Percentiles rank a stretch among this genome's conserved stretches.
Evolutionary conservation across 73 alveolate genomes (phyloP).

Genomic region (Stentor roeselii): DNA sequence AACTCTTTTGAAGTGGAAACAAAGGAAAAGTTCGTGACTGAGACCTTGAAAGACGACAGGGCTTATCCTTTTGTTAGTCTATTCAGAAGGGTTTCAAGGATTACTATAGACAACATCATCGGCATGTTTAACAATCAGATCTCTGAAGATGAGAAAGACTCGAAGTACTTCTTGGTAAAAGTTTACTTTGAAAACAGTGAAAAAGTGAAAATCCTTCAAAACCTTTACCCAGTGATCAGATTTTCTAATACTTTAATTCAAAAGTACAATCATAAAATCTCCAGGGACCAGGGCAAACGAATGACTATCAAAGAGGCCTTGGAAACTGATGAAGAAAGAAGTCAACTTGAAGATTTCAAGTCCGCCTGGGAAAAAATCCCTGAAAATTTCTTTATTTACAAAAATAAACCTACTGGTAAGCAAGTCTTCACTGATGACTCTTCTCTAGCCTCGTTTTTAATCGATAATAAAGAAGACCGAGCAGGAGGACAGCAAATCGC

Average conservation of each 20-base stretch:
- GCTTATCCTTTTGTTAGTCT: not conserved
- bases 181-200: slow-evolving; percentile 17
- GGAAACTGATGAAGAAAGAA: not conserved
- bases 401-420: not conserved
- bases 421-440: too few species aligned
- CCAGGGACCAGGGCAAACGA: slow-evolving; percentile 21
- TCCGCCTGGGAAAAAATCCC: not conserved
- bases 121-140: not conserved
- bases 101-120: not conserved
- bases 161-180: not conserved
- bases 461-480: slow-evolving; percentile 19
- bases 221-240: slow-evolving; percentile 15
- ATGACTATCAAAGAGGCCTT: not conserved
- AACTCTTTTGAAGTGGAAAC: too few species aligned
- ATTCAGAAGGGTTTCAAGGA: not conserved
- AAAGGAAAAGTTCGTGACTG: not conserved
- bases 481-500: slow-evolving; percentile 28
- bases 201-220: slow-evolving; percentile 14
- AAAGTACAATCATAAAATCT: not conserved
- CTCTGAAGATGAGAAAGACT: not conserved
- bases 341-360: not conserved
- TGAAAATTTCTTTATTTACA: not conserved
- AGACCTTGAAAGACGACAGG: not conserved
- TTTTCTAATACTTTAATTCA: slow-evolving; percentile 8
- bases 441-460: not conserved